Evolutionary conservation across 768 basidiomycete species (phyloP).

Genomic region (Amanita molliuscula): DNA sequence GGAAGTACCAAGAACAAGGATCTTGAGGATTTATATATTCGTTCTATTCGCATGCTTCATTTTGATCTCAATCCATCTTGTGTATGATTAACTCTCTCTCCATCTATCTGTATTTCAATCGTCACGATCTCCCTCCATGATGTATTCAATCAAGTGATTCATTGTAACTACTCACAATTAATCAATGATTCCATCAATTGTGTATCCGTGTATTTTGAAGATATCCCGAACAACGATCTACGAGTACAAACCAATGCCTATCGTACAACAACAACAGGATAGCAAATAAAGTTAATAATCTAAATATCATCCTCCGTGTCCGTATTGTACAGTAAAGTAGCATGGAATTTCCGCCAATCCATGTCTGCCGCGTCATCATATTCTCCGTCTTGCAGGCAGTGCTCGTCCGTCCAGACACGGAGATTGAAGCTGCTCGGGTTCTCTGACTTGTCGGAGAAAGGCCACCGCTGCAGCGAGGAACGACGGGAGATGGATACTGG

Average conservation of each 20-base stretch:
- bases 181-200: not conserved
- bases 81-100: not conserved
- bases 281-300: not conserved
- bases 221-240: not conserved
- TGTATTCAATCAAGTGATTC: not conserved
- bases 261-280: not conserved
- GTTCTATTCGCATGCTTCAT: conserved; percentile 2
- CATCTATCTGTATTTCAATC: not conserved
- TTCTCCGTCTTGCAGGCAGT: conserved; percentile 13
- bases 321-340: conserved; percentile 16
- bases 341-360: conserved; percentile 52
- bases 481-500: not conserved
- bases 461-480: conserved; percentile 1
- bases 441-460: not conserved
- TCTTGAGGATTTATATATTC: conserved; percentile 7
- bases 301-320: not conserved
- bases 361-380: conserved; percentile 27
- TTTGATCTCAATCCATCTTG: not conserved
- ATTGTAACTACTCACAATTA: not conserved
- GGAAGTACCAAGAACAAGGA: conserved; percentile 58
- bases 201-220: not conserved
- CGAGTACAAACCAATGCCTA: not conserved
- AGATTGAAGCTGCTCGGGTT: not conserved
- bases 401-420: not conserved
- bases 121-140: not conserved